phyloP scores from a whole-genome alignment of 2,329 filamentous ascomycete species.

The Aspergillus puulaauensis region DNA sequence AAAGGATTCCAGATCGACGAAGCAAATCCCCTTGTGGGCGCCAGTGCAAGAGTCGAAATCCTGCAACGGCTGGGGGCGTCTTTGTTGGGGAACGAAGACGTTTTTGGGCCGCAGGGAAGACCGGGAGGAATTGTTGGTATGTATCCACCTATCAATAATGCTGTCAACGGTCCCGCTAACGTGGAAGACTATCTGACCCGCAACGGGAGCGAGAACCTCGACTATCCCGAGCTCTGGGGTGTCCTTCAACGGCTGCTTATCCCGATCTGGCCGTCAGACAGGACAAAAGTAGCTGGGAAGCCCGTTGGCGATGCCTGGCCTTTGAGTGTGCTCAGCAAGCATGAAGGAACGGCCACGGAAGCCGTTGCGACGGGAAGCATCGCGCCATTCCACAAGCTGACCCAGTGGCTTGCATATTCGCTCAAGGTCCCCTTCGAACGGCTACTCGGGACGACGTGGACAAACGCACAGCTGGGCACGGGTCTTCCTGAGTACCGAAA shows the following conservation, averaged over 20 bases:
- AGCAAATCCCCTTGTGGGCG: constrained; percentile 48
- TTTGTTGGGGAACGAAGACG: constrained; percentile 34
- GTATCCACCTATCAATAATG: constrained; percentile 4
- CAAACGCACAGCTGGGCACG: constrained; percentile 58
- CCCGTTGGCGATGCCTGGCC: constrained; percentile 56
- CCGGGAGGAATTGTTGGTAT: constrained; percentile 52
- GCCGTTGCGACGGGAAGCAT: constrained; percentile 29
- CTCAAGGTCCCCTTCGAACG: constrained; percentile 65
- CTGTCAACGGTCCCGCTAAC: not conserved
- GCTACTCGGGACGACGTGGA: constrained; percentile 53
- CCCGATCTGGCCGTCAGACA: constrained; percentile 51
- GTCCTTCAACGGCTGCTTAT: constrained; percentile 48
- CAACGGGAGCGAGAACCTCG: constrained; percentile 28
- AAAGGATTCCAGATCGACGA: constrained; percentile 47
- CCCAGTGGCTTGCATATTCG: constrained; percentile 73
- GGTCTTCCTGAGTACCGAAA: constrained; percentile 72
- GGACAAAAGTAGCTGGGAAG: constrained; percentile 40
- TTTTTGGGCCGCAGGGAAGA: constrained; percentile 46
- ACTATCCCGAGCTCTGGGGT: constrained; percentile 45
- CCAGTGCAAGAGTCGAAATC: constrained; percentile 44
- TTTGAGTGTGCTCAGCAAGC: constrained; percentile 25
- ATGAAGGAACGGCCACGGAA: constrained; percentile 9
- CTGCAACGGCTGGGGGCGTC: constrained; percentile 46
- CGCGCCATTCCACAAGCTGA: constrained; percentile 62
- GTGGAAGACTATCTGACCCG: constrained; percentile 42